A percentile compares a stretch with the other conserved stretches of the same genome.
Conservation (phyloP, 108 stramenopile species). For the Skeletonema marinoi region DNA sequence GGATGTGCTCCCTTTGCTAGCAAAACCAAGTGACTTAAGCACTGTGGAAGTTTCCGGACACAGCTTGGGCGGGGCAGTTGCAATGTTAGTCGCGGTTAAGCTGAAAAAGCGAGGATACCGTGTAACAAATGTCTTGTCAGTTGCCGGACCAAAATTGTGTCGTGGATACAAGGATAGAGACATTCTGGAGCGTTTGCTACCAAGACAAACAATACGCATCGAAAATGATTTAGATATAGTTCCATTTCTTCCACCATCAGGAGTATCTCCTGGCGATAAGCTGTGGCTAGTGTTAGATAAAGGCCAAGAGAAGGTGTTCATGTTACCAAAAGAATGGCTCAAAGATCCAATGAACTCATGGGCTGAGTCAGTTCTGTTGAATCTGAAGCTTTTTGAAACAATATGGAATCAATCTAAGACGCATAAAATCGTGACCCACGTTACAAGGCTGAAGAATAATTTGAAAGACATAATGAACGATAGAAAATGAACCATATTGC, state of each 20-base stretch:
- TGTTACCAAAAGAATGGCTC: conserved; percentile 19
- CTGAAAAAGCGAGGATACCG: conserved; percentile 57
- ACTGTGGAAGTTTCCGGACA: conserved; percentile 68
- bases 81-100: conserved; percentile 60
- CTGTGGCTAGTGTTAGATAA: conserved; percentile 38
- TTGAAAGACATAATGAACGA: not conserved
- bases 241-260: conserved; percentile 56
- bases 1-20: conserved; percentile 60
- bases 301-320: conserved; percentile 21
- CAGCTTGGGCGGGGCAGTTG: conserved; percentile 66
- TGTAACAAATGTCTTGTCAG: conserved; percentile 43
- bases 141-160: conserved; percentile 61
- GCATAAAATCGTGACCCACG: conserved; percentile 29
- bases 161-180: conserved; percentile 31
- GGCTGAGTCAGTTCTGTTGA: conserved; percentile 50
- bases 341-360: conserved; percentile 15
- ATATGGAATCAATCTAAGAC: conserved; percentile 11
- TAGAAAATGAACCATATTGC: not conserved
- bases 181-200: conserved; percentile 33
- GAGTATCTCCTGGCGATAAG: conserved; percentile 54
- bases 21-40: conserved; percentile 28
- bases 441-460: conserved; percentile 22
- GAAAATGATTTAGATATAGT: conserved; percentile 64
- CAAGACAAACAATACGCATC: conserved; percentile 55
- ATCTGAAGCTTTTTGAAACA: conserved; percentile 42